A percentile compares a stretch with the other conserved stretches of the same genome.
These are phyloP conservation scores for Trichosanthes truncata DNA, from an alignment of 306 rosid genomes.

Conservation along the genomic window DNA sequence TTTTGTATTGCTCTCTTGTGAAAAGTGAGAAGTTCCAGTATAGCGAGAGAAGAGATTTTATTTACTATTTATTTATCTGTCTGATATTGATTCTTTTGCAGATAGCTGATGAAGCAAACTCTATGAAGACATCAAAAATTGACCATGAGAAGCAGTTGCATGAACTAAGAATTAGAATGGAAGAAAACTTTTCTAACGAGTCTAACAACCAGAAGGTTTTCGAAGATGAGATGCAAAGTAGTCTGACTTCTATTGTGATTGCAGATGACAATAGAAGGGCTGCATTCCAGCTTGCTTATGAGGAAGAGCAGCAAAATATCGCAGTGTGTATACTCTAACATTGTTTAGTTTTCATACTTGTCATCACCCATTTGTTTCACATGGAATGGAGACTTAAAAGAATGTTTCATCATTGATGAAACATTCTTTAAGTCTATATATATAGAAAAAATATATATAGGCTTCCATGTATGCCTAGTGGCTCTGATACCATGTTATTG, in stretches of 20 bases:
- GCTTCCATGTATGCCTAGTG: too few relatives aligned
- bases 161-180: constrained; percentile 58
- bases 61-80: constrained; percentile 13
- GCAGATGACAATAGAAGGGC: constrained; percentile 75
- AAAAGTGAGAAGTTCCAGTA: background rate
- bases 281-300: constrained; percentile 69
- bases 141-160: constrained; percentile 71
- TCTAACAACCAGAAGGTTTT: constrained; percentile 49
- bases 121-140: constrained; percentile 44
- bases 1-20: background rate
- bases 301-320: constrained; percentile 88
- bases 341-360: constrained; percentile 8
- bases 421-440: too few relatives aligned
- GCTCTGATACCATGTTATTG: too few relatives aligned
- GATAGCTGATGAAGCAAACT: constrained; percentile 78
- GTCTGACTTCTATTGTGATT: constrained; percentile 53
- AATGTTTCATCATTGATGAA: constrained; percentile 12
- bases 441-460: too few relatives aligned
- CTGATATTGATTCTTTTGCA: constrained; percentile 23
- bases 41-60: background rate
- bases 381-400: background rate
- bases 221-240: constrained; percentile 71
- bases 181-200: constrained; percentile 55
- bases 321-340: constrained; percentile 47
- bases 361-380: constrained; percentile 3